These are phyloP conservation scores for Pseudopithomyces chartarum DNA, from an alignment of 2,329 filamentous ascomycete species.

Conservation along the genomic window DNA sequence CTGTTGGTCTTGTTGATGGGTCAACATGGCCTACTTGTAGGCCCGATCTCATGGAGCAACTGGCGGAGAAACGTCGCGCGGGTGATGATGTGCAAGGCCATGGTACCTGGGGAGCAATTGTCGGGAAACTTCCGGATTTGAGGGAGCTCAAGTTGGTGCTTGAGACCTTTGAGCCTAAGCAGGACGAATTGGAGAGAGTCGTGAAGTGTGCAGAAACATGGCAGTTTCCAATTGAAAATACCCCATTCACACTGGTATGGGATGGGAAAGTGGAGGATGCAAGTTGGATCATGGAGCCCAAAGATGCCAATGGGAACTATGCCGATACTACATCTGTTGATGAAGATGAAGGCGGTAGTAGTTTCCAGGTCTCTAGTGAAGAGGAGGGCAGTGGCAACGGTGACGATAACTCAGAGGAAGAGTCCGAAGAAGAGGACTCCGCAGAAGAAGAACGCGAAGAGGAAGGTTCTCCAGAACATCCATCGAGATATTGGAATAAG, in stretches of 20 bases:
- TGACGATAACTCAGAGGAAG: background rate
- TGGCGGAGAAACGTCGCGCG: constrained; percentile 21
- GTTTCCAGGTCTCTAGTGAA: background rate
- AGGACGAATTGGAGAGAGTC: constrained; percentile 28
- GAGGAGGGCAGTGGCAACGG: background rate
- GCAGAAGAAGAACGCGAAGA: background rate
- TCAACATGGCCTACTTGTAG: background rate
- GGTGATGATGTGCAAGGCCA: constrained; percentile 9
- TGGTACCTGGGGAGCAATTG: constrained; percentile 17
- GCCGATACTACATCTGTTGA: background rate
- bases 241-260: constrained; percentile 24
- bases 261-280: constrained; percentile 24
- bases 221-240: constrained; percentile 25
- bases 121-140: constrained; percentile 23
- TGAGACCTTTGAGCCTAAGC: constrained; percentile 32
- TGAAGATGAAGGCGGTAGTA: background rate
- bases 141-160: constrained; percentile 27
- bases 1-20: constrained; percentile 7
- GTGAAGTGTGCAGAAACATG: constrained; percentile 35
- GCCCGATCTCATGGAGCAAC: constrained; percentile 18
- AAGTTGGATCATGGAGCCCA: constrained; percentile 11
- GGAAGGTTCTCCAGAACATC: background rate
- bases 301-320: background rate
- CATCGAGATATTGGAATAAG: background rate
- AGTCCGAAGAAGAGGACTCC: background rate